Conservation (phyloP, 2,329 filamentous ascomycete genomes). For the Hypoxylon sp. region DNA sequence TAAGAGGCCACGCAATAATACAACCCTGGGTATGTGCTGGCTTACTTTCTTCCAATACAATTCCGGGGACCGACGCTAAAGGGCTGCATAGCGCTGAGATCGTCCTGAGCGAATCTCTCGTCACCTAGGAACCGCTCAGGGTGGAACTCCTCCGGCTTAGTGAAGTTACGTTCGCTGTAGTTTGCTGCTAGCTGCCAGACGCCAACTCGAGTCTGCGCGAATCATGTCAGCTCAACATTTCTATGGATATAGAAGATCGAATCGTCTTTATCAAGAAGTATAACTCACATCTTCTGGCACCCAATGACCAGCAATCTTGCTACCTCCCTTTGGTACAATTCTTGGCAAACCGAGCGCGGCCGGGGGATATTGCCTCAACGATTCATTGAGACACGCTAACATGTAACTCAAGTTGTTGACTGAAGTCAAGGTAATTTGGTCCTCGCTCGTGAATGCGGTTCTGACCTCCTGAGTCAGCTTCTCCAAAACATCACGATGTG, state of each 20-base stretch:
- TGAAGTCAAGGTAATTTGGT: slow-evolving; percentile 53
- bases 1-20: not conserved
- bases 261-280: not conserved
- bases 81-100: slow-evolving; percentile 46
- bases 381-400: slow-evolving; percentile 56
- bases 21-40: not conserved
- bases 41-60: slow-evolving; percentile 49
- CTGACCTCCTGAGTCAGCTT: slow-evolving; percentile 61
- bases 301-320: slow-evolving; percentile 39
- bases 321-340: slow-evolving; percentile 33
- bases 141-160: slow-evolving; percentile 41
- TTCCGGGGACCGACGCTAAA: slow-evolving; percentile 46
- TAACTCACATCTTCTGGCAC: slow-evolving; percentile 42
- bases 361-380: slow-evolving; percentile 56
- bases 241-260: not conserved
- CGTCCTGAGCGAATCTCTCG: slow-evolving; percentile 35
- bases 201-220: not conserved
- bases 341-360: slow-evolving; percentile 51
- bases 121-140: slow-evolving; percentile 48
- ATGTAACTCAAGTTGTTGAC: slow-evolving; percentile 54
- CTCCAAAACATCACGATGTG: slow-evolving; percentile 54
- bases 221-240: not conserved
- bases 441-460: slow-evolving; percentile 56
- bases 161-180: slow-evolving; percentile 35
- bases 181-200: slow-evolving; percentile 15